A percentile compares a stretch with the other conserved stretches of the same genome.
Evolutionary conservation across 108 stramenopile genomes (phyloP).

Genomic region (Aurantiochytrium sp.): DNA sequence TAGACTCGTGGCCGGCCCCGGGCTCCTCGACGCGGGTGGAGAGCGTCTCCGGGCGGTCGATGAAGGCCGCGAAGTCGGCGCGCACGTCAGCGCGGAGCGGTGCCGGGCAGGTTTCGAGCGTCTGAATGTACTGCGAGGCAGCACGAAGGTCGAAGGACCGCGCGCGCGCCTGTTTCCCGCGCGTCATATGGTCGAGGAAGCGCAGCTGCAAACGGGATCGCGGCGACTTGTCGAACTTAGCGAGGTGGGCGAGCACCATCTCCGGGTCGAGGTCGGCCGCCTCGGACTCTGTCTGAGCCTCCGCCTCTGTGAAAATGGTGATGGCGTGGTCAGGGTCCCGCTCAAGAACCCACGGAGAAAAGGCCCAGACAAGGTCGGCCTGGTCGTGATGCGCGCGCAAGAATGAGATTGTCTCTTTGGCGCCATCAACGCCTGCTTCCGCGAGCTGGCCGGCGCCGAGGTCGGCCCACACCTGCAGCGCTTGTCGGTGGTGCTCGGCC

Average conservation of each 20-base stretch:
- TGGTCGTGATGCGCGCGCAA: neutral
- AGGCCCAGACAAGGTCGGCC: neutral
- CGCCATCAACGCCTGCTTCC: neutral
- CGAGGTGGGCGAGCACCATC: neutral
- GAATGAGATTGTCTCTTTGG: neutral
- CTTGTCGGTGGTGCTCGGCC: neutral
- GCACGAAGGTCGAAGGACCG: neutral
- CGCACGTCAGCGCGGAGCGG: neutral
- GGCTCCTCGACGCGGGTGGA: neutral
- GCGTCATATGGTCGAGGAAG: neutral
- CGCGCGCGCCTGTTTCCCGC: too few relatives aligned
- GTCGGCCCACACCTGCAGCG: neutral
- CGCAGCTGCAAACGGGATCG: neutral
- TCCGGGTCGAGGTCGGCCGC: neutral
- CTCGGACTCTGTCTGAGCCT: too few relatives aligned
- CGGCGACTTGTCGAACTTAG: neutral
- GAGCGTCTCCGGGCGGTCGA: neutral
- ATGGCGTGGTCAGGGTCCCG: neutral
- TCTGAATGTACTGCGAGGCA: neutral
- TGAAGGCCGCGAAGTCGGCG: neutral
- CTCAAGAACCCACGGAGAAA: neutral
- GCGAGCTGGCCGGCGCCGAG: neutral
- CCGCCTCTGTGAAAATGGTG: neutral
- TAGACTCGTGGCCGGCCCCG: neutral
- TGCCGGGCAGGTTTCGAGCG: neutral